phyloP scores from a whole-genome alignment of 345 rosid genomes.

The Kernera saxatilis region DNA sequence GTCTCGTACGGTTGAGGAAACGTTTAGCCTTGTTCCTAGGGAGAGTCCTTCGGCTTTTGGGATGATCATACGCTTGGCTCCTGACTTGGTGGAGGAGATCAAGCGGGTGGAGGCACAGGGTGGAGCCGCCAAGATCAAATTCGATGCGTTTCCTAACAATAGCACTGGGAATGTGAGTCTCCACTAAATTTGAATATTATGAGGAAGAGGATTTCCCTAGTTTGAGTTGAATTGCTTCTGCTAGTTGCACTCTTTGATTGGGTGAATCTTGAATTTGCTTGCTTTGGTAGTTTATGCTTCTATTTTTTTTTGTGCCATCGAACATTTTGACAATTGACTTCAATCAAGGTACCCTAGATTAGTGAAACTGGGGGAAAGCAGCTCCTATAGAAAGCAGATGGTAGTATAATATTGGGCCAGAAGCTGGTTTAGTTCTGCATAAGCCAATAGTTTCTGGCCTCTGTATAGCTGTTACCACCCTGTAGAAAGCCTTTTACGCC shows the following conservation, averaged over 20 bases:
- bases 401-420: not conserved
- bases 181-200: not conserved
- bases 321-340: not conserved
- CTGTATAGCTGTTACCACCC: constrained; percentile 7
- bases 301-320: not conserved
- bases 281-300: not conserved
- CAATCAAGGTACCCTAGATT: constrained; percentile 12
- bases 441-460: not conserved
- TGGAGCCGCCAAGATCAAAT: constrained; percentile 72
- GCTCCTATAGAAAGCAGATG: not conserved
- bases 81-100: constrained; percentile 92
- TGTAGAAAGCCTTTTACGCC: not conserved
- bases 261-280: constrained; percentile 3
- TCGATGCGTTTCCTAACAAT: constrained; percentile 61
- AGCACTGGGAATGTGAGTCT: constrained; percentile 73
- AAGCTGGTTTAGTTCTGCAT: not conserved
- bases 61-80: constrained; percentile 71
- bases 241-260: not conserved
- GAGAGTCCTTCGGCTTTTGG: constrained; percentile 58
- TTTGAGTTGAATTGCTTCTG: constrained; percentile 9
- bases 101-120: constrained; percentile 70
- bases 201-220: not conserved
- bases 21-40: constrained; percentile 60
- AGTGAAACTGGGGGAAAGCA: constrained; percentile 1
- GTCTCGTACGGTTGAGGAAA: constrained; percentile 52